These are phyloP conservation scores for Phaeosphaeria sp. DNA, from an alignment of 2,329 filamentous ascomycete species.

Conservation along the genomic window DNA sequence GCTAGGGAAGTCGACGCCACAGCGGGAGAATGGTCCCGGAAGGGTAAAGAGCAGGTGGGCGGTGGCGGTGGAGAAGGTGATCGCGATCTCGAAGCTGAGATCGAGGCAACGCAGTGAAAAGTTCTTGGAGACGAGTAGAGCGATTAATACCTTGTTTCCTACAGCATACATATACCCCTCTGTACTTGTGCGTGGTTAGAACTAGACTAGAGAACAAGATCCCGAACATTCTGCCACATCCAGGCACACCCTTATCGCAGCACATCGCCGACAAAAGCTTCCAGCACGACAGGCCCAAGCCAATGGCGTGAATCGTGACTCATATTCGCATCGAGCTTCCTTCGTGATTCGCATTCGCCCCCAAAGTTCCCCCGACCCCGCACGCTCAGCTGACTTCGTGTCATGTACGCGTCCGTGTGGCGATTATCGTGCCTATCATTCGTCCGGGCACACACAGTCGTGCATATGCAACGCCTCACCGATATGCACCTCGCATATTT, in stretches of 20 bases:
- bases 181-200: not conserved
- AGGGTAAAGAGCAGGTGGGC: constrained; percentile 31
- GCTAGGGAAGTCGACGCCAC: constrained; percentile 33
- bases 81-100: constrained; percentile 19
- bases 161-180: constrained; percentile 3
- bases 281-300: not conserved
- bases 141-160: not conserved
- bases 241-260: no score
- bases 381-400: constrained; percentile 17
- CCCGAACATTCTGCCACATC: not conserved
- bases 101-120: constrained; percentile 4
- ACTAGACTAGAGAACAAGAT: not conserved
- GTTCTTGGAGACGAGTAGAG: not conserved
- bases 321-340: constrained; percentile 5
- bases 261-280: not conserved
- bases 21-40: constrained; percentile 42
- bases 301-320: not conserved
- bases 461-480: not conserved
- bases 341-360: not conserved
- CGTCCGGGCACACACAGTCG: not conserved
- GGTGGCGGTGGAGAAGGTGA: constrained; percentile 37
- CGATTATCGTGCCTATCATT: constrained; percentile 9
- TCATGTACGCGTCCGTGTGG: constrained; percentile 5
- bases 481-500: not conserved
- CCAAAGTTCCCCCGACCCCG: not conserved